A percentile compares a stretch with the other conserved stretches of the same genome.
Evolutionary conservation across 116 monocot species (phyloP).

Genomic region (Papilionanthe hybrid): DNA sequence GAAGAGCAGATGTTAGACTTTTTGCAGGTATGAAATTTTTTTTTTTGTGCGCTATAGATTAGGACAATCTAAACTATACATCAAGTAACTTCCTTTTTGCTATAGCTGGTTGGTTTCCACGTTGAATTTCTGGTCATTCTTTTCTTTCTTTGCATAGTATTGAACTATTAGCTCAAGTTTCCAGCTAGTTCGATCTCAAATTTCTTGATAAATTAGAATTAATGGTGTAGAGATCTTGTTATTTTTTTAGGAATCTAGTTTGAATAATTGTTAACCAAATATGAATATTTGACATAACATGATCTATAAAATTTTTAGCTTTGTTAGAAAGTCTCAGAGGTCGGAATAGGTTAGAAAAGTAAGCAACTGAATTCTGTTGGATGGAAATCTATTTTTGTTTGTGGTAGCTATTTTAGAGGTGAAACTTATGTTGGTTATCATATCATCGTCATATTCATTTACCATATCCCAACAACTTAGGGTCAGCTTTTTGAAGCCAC

Average conservation of each 20-base stretch:
- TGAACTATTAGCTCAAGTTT: background rate
- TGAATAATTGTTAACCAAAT: background rate
- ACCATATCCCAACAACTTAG: too few relatives aligned
- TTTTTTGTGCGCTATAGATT: background rate
- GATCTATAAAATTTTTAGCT: background rate
- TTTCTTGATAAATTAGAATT: background rate
- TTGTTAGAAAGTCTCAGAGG: background rate
- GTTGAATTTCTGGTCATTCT: background rate
- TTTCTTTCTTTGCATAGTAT: background rate
- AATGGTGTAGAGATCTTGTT: background rate
- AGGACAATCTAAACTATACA: background rate
- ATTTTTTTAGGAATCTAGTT: background rate
- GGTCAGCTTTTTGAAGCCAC: too few relatives aligned
- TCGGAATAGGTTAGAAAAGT: background rate
- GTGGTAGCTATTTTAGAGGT: background rate
- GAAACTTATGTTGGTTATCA: too few relatives aligned
- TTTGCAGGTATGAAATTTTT: conserved; percentile 45
- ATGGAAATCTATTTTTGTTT: background rate
- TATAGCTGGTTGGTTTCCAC: background rate
- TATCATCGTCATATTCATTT: too few relatives aligned
- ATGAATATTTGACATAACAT: background rate
- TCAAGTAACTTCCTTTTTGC: background rate
- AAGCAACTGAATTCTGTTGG: background rate
- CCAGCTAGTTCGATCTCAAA: background rate
- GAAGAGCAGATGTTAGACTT: conserved; percentile 97